Percentiles rank a stretch among this genome's conserved stretches.
Evolutionary conservation across 1,284 basidiomycete species (phyloP).

Genomic region (Ustilago xerochloae): DNA sequence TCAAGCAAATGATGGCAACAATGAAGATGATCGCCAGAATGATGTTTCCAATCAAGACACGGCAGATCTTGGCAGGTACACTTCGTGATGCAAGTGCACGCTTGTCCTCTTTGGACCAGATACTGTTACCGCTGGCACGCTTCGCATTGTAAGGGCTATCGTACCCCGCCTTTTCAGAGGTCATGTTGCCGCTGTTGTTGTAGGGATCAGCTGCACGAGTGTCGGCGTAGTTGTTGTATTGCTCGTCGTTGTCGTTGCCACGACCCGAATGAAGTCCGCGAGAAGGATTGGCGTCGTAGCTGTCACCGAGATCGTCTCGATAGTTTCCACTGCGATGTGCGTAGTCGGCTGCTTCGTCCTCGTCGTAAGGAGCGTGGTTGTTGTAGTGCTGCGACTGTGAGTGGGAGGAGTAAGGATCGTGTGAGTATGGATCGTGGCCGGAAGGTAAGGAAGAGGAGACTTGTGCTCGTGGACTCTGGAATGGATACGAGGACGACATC

Average conservation of each 20-base stretch:
- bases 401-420: constrained; percentile 30
- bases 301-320: constrained; percentile 21
- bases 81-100: constrained; percentile 53
- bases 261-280: constrained; percentile 4
- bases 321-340: constrained; percentile 1
- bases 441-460: constrained; percentile 27
- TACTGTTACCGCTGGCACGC: constrained; percentile 54
- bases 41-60: constrained; percentile 58
- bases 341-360: constrained; percentile 10
- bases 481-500: constrained; percentile 54
- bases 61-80: constrained; percentile 53
- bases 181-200: constrained; percentile 6
- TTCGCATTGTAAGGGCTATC: constrained; percentile 28
- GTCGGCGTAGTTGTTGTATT: constrained; percentile 12
- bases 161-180: constrained; percentile 25
- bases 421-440: constrained; percentile 7
- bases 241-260: not conserved
- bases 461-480: constrained; percentile 34
- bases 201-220: constrained; percentile 17
- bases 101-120: constrained; percentile 61
- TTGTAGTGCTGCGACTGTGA: constrained; percentile 5
- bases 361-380: constrained; percentile 11
- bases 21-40: constrained; percentile 56
- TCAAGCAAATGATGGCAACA: constrained; percentile 56
- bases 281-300: constrained; percentile 25